Percentiles rank a stretch among this genome's conserved stretches.
phyloP scores from a whole-genome alignment of 345 rosid genomes.

The Camelina sativa region DNA sequence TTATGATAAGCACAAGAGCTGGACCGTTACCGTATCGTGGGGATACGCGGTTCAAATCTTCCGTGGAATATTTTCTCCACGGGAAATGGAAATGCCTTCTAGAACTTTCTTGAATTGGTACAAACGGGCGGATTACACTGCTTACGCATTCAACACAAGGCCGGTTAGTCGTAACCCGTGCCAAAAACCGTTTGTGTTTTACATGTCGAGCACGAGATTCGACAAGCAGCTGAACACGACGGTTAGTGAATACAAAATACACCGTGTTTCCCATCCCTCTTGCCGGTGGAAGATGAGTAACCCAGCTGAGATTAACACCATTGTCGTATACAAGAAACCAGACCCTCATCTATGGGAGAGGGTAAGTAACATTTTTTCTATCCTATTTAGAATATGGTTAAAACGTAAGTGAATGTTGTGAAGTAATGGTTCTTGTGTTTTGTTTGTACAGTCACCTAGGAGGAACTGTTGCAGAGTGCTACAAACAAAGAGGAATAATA shows the following conservation, averaged over 20 bases:
- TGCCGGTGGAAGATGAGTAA: slow-evolving; percentile 91
- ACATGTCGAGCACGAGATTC: slow-evolving; percentile 61
- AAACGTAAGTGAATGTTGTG: background rate
- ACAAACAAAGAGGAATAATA: slow-evolving; percentile 63
- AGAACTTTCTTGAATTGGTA: slow-evolving; percentile 98
- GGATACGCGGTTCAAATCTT: slow-evolving; percentile 87
- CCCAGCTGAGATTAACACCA: slow-evolving; percentile 54
- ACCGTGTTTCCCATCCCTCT: slow-evolving; percentile 61
- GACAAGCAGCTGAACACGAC: slow-evolving; percentile 58
- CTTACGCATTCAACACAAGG: slow-evolving; percentile 92
- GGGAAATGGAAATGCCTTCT: slow-evolving; percentile 95
- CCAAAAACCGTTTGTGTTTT: slow-evolving; percentile 92
- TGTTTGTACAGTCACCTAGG: slow-evolving; percentile 51
- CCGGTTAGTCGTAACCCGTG: slow-evolving; percentile 91
- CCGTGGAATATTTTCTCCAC: slow-evolving; percentile 80
- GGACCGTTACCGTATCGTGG: slow-evolving; percentile 93
- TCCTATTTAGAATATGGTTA: background rate
- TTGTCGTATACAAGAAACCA: slow-evolving; percentile 67
- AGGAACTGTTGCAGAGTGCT: slow-evolving; percentile 59
- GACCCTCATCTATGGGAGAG: slow-evolving; percentile 84
- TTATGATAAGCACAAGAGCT: slow-evolving; percentile 69
- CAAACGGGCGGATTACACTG: slow-evolving; percentile 86
- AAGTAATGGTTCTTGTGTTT: slow-evolving; percentile 12
- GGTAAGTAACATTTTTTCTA: slow-evolving; percentile 50
- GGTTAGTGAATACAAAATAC: slow-evolving; percentile 63